Evolutionary conservation across 495 filamentous ascomycete species (phyloP), one percentile per base, ranked within the genome.

Genomic region (Aspergillus olivimuriae): DNA sequence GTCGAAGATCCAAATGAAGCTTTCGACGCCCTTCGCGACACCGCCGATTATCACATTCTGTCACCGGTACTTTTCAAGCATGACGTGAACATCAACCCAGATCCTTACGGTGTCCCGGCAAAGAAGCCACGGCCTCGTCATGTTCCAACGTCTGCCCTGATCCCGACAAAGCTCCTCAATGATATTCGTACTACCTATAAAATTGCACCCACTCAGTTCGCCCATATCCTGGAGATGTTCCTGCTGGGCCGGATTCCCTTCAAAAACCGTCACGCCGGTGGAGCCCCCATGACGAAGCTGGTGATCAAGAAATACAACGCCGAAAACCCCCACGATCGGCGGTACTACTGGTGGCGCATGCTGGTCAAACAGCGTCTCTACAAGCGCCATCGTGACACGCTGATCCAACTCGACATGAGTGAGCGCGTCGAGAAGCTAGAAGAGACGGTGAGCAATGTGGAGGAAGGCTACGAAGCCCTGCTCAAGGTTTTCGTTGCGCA

Each of bases 1-100:
- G 86, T 99, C 15, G 92, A 99, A 64, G 90, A 97, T 53, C 92
- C 92, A 0, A 96, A 89, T 55, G 90, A 97, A 58, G 81, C 82
- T 11, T 99, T 99, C 52, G 89, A 95, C 60, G 82, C 89, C 44
- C 72, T 99, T 34, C 81, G 92, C 32, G 90, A 97, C 62, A 73
- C 83, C 26, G 81, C 82, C 46, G 92, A 99, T 58, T 74, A 90
- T 31, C 70, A 76, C 17, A 81, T 82, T 40, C 70, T 97, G 34
- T 59, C 48, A 15, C 59, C 64, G 12, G 66, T 70, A 48, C 65
- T 74, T 57, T 39, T 61, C 32, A 66, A 66, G 43, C 65, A 69
- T 47, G 50, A 65, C 10, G 50, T 76, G 37, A 66, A 65, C 48
- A 62, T 72, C 46, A 70, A 70, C 38, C 60, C 63, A 4, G 62